A percentile compares a stretch with the other conserved stretches of the same genome.
Conservation (phyloP, 2,329 filamentous ascomycete genomes). For the Coccinonectria pachysandricola region DNA sequence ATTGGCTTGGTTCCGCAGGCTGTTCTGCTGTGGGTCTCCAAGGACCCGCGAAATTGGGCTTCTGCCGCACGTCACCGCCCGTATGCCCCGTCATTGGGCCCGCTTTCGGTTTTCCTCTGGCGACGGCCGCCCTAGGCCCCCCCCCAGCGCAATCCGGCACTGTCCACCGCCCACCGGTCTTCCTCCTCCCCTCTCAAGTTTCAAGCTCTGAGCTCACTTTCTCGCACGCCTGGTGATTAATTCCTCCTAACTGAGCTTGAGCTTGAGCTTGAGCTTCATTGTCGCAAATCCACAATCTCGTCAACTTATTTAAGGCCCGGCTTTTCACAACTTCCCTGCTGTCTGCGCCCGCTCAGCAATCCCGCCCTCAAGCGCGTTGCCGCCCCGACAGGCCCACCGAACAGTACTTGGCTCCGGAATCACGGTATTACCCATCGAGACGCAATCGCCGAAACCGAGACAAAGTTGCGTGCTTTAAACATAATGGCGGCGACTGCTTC, state of each 20-base stretch:
- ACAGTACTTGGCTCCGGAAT: no score
- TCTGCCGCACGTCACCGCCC: conserved; percentile 24
- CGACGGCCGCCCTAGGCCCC: conserved; percentile 8
- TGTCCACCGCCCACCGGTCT: conserved; percentile 8
- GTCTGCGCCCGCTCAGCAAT: conserved; percentile 7
- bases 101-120: conserved; percentile 17
- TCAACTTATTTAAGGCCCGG: no score
- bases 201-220: no score
- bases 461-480: no score
- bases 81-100: conserved; percentile 21
- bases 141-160: conserved; percentile 18
- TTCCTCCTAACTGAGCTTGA: no score
- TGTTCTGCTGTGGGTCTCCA: conserved; percentile 7
- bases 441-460: no score
- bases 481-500: conserved; percentile 45
- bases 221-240: no score
- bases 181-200: conserved; percentile 4
- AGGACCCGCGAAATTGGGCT: conserved; percentile 13
- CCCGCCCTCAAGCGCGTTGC: conserved; percentile 11
- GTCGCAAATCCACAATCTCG: no score
- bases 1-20: conserved; percentile 18
- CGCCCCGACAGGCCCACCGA: conserved; percentile 10
- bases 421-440: no score
- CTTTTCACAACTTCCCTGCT: no score
- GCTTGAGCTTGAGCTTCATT: no score